phyloP scores from a whole-genome alignment of 2,329 filamentous ascomycete species.

The Coniosporium tulheliwenetii region DNA sequence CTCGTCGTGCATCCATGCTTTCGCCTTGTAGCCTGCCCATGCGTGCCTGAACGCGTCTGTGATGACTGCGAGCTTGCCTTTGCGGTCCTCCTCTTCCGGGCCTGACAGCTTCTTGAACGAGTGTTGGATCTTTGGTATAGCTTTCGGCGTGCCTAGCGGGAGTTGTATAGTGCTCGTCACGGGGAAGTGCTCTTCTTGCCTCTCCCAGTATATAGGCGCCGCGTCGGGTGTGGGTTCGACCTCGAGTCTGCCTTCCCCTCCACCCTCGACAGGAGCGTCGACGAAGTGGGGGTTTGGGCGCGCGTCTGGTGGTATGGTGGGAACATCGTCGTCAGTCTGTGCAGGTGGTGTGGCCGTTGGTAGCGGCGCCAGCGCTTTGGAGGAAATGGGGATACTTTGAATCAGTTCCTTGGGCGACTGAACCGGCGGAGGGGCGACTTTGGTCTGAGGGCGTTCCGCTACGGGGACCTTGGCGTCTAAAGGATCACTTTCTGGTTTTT shows the following conservation, averaged over 20 bases:
- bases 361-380: background rate
- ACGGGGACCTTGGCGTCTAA: no score
- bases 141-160: slow-evolving; percentile 53
- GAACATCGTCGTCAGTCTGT: no score
- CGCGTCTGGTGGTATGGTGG: background rate
- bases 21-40: slow-evolving; percentile 67
- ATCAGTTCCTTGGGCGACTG: background rate
- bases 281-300: slow-evolving; percentile 2
- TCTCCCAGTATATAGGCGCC: slow-evolving; percentile 51
- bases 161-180: slow-evolving; percentile 60
- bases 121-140: slow-evolving; percentile 64
- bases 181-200: slow-evolving; percentile 46
- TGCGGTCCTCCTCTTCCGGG: slow-evolving; percentile 43
- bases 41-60: slow-evolving; percentile 60
- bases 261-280: slow-evolving; percentile 8
- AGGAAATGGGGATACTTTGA: background rate
- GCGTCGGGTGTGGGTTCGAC: slow-evolving; percentile 8
- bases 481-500: background rate
- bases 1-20: slow-evolving; percentile 81
- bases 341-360: no score
- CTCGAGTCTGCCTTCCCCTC: slow-evolving; percentile 18
- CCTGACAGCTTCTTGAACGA: slow-evolving; percentile 51
- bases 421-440: background rate
- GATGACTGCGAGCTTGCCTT: slow-evolving; percentile 49
- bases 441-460: no score